Base-by-base conservation (phyloP, 352 stramenopile genomes). In the Phytopythium ostracodes region DNA sequence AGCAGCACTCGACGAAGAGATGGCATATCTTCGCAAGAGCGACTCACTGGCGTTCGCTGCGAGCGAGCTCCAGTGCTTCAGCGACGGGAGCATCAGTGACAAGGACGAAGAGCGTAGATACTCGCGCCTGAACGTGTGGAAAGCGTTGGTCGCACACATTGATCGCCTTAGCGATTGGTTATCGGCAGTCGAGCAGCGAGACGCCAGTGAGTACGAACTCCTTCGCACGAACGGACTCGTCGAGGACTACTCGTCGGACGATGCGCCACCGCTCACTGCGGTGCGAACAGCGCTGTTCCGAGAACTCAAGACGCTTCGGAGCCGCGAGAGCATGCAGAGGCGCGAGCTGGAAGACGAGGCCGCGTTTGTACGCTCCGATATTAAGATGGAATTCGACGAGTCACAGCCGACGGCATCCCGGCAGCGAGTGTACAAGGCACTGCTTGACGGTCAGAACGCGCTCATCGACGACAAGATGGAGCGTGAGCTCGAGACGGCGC, bases 401-500 rank as follows among this genome's bases (percentile, higher is more conserved):
- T 42, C 9, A 0, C 25, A 63, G 1, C 29, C 64, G 2, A 5
- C 53, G 2, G 14, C n/a, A 1, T 81, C 79, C 1, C 73, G 81
- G 1, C n/a, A 78, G 35, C 52, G 24, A 1, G 65, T 86, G 5
- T 87, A 81, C 31, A 54, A 71, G 47, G 74, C 65, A 36, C 75
- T 90, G 25, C 60, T 90, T 2, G 64, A 71, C 5, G 67, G 66
- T 0, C 81, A 86, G 36, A 74, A 72, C 46, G 60, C 66, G 11
- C 56, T 88, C 35, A 83, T 86, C 8, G 81, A 90, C 17, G 81
- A 88, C 51, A 84, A 84, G 53, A 71, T 87, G 66, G 65, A 85
- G 63, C 68, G 77, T 0, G 75, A 90, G 40, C 50, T 85, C 9
- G 59, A 67, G 20, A 17, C 70, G 2, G 69, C 66, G 38, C 67